Base-by-base conservation (phyloP, 495 filamentous ascomycete genomes). In the Neurospora sp. region DNA sequence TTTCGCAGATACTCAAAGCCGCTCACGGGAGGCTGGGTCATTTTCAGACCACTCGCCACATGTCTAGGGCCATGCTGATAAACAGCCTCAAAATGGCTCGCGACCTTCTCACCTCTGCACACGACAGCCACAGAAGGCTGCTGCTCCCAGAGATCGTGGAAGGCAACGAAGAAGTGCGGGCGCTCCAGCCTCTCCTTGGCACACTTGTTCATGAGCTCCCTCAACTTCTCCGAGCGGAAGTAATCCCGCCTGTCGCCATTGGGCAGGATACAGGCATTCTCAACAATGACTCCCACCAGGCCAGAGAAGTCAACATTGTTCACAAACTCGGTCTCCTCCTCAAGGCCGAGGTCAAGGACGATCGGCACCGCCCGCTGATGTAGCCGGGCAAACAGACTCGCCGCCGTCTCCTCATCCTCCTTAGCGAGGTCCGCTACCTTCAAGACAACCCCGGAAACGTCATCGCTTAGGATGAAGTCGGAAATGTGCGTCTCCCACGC, bases 181-280 rank as follows among this genome's bases (percentile, higher is more conserved):
- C 75, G 70, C 12, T 69, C 27, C 0, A 20, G 14, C 14, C 78
- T 72, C 61, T 75, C 71, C 12, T 70, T 44, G 16, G 44, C 41
- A 37, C 75, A 77, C 22, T 61, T 61, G 6, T 68, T 35, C 76
- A 87, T 84, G 1, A 84, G 81, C 8, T 82, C 70, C 61, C 82
- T 83, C 59, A 87, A 75, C 3, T 78, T 74, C 14, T 75, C 70
- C 72, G 85, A 80, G 31, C 83, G 80, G 73, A 88, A 88, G 71
- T 86, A 87, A 71, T 88, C 86, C 1, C 86, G 78, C 70, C 86
- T 83, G 48, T 83, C 75, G 14, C 86, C 86, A 20, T 81, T 71
- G 1, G 81, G 79, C 35, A 87, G 73, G 71, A 87, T 85, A 71
- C 83, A 87, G 14, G 84, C 84, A 73, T 88, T 87, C 18, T 82